A percentile compares a stretch with the other conserved stretches of the same genome.
These are phyloP conservation scores for Talaromyces stipitatus DNA, from an alignment of 495 filamentous ascomycete genomes.

Conservation along the genomic window DNA sequence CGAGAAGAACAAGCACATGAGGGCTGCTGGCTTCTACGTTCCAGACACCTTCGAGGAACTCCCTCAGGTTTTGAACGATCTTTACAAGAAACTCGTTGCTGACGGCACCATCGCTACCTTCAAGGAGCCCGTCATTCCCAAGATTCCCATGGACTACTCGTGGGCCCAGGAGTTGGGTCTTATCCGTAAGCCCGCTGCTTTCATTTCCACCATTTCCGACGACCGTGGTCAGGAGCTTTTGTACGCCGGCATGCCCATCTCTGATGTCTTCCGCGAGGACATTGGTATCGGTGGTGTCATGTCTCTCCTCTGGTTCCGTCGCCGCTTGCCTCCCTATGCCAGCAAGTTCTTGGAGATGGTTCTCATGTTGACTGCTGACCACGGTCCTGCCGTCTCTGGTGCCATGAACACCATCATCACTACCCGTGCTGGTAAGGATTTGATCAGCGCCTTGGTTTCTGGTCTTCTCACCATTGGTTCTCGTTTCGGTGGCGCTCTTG, in stretches of 20 bases:
- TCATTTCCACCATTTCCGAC: constrained; percentile 99
- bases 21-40: constrained; percentile 86
- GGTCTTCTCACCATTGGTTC: constrained; percentile 98
- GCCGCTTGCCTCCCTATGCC: constrained; percentile 90
- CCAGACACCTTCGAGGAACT: constrained; percentile 97
- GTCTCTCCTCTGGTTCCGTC: constrained; percentile 99
- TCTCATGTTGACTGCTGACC: constrained; percentile 98
- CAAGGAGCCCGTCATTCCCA: constrained; percentile 85
- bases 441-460: constrained; percentile 88
- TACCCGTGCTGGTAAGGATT: constrained; percentile 95
- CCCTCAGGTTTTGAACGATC: constrained; percentile 60
- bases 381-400: constrained; percentile 97
- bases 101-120: constrained; percentile 76
- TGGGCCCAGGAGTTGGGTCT: constrained; percentile 99
- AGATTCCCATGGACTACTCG: constrained; percentile 99
- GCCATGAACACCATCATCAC: constrained; percentile 99
- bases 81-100: constrained; percentile 81
- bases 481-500: constrained; percentile 95
- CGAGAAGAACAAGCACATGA: constrained; percentile 93
- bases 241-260: constrained; percentile 98
- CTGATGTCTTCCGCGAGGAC: constrained; percentile 97
- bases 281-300: constrained; percentile 99
- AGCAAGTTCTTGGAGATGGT: constrained; percentile 99
- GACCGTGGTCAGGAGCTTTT: constrained; percentile 99
- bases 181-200: constrained; percentile 98